phyloP scores from a whole-genome alignment of 169 alveolate species.

The Eimeria maxima region DNA sequence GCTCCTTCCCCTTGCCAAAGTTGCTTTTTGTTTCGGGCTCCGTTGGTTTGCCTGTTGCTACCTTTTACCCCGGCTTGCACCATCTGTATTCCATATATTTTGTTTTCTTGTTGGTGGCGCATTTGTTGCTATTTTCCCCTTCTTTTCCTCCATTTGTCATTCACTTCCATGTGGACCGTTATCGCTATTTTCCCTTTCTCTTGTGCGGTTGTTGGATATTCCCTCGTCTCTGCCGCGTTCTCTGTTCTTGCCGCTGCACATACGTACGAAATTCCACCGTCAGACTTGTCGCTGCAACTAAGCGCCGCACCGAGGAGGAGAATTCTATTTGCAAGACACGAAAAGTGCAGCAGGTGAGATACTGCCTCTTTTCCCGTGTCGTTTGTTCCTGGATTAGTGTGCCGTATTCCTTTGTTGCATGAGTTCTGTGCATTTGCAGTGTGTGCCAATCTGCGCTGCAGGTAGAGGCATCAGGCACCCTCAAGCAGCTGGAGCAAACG shows the following conservation, averaged over 20 bases:
- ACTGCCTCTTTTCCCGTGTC: not conserved
- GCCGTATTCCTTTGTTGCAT: too few relatives aligned
- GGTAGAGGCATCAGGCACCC: conserved; percentile 60
- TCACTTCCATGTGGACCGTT: too few relatives aligned
- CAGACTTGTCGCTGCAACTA: conserved; percentile 40
- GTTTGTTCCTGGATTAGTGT: not conserved
- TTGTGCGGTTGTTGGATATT: not conserved
- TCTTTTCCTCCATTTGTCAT: not conserved
- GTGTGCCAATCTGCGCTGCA: not conserved
- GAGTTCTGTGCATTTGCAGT: too few relatives aligned
- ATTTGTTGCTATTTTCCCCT: not conserved
- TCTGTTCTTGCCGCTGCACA: not conserved
- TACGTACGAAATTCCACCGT: not conserved
- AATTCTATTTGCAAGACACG: conserved; percentile 45
- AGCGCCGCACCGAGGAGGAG: conserved; percentile 42
- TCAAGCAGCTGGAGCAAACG: conserved; percentile 62
- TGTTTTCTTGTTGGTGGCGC: not conserved
- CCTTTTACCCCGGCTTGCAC: not conserved
- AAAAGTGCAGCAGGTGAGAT: conserved; percentile 30
- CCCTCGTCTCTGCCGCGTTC: not conserved
- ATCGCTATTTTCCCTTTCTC: too few relatives aligned
- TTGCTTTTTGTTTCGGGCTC: not conserved
- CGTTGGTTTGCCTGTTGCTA: not conserved
- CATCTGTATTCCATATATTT: not conserved
- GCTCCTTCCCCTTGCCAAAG: not conserved